Percentiles rank a stretch among this genome's conserved stretches.
Evolutionary conservation across 768 basidiomycete species (phyloP).

Genomic region (Suillus bovinus): DNA sequence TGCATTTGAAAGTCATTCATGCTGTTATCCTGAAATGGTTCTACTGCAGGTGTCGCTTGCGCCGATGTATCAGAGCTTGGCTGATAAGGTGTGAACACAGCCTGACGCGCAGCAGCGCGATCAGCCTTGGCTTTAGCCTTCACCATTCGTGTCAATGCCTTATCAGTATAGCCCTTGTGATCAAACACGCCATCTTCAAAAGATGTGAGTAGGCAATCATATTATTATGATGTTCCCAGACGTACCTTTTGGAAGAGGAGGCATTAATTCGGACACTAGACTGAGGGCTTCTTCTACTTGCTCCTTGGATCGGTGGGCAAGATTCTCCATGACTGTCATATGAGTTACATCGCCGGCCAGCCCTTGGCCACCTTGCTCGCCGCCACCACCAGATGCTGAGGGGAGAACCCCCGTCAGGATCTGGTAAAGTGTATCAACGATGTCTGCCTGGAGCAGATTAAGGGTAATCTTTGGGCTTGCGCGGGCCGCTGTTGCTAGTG

Average conservation of each 20-base stretch:
- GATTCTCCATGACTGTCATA: constrained; percentile 97
- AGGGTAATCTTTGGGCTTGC: constrained; percentile 88
- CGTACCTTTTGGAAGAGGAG: constrained; percentile 87
- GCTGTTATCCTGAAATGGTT: constrained; percentile 26
- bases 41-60: constrained; percentile 26
- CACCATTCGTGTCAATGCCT: constrained; percentile 69
- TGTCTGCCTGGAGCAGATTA: constrained; percentile 85
- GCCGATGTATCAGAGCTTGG: constrained; percentile 16
- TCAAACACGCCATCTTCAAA: constrained; percentile 90
- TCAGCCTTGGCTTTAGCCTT: constrained; percentile 87
- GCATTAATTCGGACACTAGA: constrained; percentile 88
- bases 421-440: constrained; percentile 91
- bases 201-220: neutral
- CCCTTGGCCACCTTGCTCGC: constrained; percentile 68
- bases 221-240: neutral
- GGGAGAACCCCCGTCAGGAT: constrained; percentile 94
- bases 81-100: constrained; percentile 22
- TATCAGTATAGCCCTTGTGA: constrained; percentile 87
- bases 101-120: constrained; percentile 67
- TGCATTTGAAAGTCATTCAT: constrained; percentile 40
- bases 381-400: constrained; percentile 48
- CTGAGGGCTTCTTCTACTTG: constrained; percentile 94
- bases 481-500: constrained; percentile 84
- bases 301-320: constrained; percentile 95
- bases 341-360: constrained; percentile 88